These are phyloP conservation scores for Candida tammaniensis DNA, from an alignment of 805 yeast species.

Conservation along the genomic window DNA sequence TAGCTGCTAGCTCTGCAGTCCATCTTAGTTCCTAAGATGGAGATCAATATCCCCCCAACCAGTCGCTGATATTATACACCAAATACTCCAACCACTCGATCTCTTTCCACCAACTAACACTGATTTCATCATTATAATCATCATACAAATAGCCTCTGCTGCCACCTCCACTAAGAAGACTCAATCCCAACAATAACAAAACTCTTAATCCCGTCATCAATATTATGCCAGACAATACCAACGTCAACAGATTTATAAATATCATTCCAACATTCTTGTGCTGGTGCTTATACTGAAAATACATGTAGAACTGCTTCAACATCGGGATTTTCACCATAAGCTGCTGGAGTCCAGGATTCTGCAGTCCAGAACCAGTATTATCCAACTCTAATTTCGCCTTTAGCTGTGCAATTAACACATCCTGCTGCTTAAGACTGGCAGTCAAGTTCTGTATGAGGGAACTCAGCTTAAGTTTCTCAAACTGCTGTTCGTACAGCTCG, in stretches of 20 bases:
- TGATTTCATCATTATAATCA: slow-evolving; percentile 8
- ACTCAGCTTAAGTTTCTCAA: slow-evolving; percentile 12
- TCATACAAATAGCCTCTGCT: slow-evolving; percentile 13
- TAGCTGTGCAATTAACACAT: slow-evolving; percentile 16
- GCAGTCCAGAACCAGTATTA: slow-evolving; percentile 1
- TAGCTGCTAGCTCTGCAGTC: too few relatives aligned
- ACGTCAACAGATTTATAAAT: slow-evolving; percentile 19
- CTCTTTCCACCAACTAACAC: slow-evolving; percentile 30
- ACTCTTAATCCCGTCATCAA: slow-evolving; percentile 18
- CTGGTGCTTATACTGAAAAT: slow-evolving; percentile 22
- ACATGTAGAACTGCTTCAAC: slow-evolving; percentile 26
- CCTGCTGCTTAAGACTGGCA: slow-evolving; percentile 19
- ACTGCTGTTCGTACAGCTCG: slow-evolving; percentile 16
- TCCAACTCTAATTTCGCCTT: slow-evolving; percentile 15
- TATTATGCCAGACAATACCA: slow-evolving; percentile 21
- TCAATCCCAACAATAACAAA: slow-evolving; percentile 13
- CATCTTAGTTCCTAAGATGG: too few relatives aligned
- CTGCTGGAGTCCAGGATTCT: slow-evolving; percentile 10
- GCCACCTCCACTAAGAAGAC: slow-evolving; percentile 4
- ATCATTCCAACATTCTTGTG: slow-evolving; percentile 18
- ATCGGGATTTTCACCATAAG: slow-evolving; percentile 26
- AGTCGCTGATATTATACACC: slow-evolving; percentile 17
- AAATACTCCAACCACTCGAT: slow-evolving; percentile 29
- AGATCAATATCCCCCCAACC: slow-evolving; percentile 10
- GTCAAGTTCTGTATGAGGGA: slow-evolving; percentile 14